Base-by-base conservation (phyloP, 305 asterid genomes). In the Fraxinus sp. region DNA sequence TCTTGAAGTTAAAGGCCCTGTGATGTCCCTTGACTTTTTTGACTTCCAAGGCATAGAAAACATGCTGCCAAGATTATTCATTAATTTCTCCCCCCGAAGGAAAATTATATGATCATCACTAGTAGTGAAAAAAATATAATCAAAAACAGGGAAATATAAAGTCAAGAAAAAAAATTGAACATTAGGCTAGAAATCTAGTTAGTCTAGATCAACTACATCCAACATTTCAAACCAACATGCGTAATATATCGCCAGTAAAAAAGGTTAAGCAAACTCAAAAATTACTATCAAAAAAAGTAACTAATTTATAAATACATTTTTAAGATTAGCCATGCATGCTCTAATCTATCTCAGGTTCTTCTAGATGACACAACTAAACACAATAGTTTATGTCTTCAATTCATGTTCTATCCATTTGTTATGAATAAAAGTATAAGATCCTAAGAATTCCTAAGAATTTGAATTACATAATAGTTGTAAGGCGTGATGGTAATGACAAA, bases 11-110 rank as follows among this genome's bases (percentile, higher is more conserved):
- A 80, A 64, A 3, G 98, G 98, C 71, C 98, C 99, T 3, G 82
- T 84, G 76, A 96, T 92, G 14, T 86, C 89, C 77, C 71, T 82
- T 0, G 90, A 85, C 91, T 94, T 92, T 91, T 93, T 96, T 8
- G 97, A 93, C 86, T 90, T 96, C 99, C 99, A 94, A 9, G 98
- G 92, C 97, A 78, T 92, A 0, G 98, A 91, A 96, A 96, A 96
- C 99, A 96, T 94, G 75, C 98, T 97, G 2, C 98, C 99, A 14
- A 96, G 95, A 89, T 86, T 90, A 77, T 90, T 93, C 93, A 96
- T 80, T 87, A 96, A 82, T 86, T 92, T 96, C 88, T 96, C 99
- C 22, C 99, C 22, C 98, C 94, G 77, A 22, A 81, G 68, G 20
- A 41, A 77, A 79, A 41, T 24, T 41, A 49, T 16, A 26, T 10